phyloP scores from a whole-genome alignment of 2,329 filamentous ascomycete genomes.

The Curvularia verruculosa region DNA sequence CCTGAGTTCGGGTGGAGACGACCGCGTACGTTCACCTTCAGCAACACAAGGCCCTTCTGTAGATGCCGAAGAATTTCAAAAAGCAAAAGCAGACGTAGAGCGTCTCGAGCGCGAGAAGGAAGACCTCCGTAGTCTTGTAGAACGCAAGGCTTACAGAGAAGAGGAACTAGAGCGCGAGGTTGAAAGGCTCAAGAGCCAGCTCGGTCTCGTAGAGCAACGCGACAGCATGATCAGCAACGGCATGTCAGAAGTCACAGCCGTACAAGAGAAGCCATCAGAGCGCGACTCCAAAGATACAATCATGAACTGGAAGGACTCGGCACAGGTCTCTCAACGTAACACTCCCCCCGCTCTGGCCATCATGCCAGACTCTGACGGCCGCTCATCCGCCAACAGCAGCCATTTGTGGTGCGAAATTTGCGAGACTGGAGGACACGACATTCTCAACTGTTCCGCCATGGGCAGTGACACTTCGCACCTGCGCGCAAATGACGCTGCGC shows the following conservation, averaged over 20 bases:
- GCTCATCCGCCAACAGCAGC: constrained; percentile 67
- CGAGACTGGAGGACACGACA: constrained; percentile 89
- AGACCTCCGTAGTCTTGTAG: constrained; percentile 74
- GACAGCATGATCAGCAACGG: constrained; percentile 61
- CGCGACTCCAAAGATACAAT: constrained; percentile 72
- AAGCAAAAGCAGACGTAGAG: constrained; percentile 66
- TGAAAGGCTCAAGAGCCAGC: constrained; percentile 59
- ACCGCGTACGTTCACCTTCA: constrained; percentile 40
- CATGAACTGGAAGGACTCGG: constrained; percentile 58
- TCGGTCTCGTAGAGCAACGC: constrained; percentile 53
- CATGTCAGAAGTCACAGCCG: constrained; percentile 55
- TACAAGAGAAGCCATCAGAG: constrained; percentile 59
- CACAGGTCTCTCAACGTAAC: constrained; percentile 31
- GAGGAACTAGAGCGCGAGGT: constrained; percentile 86
- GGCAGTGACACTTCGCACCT: constrained; percentile 58
- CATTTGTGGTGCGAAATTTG: constrained; percentile 93
- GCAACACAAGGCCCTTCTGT: constrained; percentile 36
- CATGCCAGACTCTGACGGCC: constrained; percentile 70
- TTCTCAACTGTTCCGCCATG: constrained; percentile 92
- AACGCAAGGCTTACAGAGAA: constrained; percentile 75
- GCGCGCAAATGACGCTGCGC: constrained; percentile 29
- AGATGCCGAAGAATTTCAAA: constrained; percentile 56
- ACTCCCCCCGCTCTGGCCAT: constrained; percentile 63
- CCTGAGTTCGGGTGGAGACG: constrained; percentile 71
- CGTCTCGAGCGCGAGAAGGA: constrained; percentile 80